Base-by-base conservation (phyloP, 208 protist genomes). In the Leptomonas pyrrhocoris region DNA sequence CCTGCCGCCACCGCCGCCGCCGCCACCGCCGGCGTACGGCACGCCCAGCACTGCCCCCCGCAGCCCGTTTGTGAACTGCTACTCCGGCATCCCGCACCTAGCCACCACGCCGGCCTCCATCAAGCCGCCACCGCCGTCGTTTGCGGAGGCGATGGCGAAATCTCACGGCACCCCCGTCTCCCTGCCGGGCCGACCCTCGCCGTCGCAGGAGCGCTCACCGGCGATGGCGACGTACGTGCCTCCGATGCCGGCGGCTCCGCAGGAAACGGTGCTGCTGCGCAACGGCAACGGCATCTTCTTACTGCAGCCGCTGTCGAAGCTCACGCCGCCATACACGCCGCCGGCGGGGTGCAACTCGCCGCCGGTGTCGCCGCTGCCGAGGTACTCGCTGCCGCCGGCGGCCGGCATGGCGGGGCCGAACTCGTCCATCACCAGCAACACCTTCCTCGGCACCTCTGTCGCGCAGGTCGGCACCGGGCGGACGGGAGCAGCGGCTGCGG, bases 251-350 rank as follows among this genome's bases (percentile, higher is more conserved):
- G 77, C 84, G 4, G 81, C 75, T 2, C 78, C 79, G 53, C 79
- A 80, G 61, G 90, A 95, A 55, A 73, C 81, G 13, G 86, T 95
- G 65, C 65, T 95, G 25, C 74, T 95, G 49, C 87, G 90, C 71
- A 95, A 92, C 68, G 58, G 68, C 36, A 85, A 93, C 64, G 90
- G 90, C n/a, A 81, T 95, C 8, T 95, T 95, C 64, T 60, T 95
- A 21, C 74, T 95, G 67, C 78, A 89, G 42, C 82, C 87, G 4
- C 50, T 83, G 31, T 77, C 79, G 25, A 85, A 88, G 69, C 74
- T 79, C 13, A 85, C 82, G 46, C 86, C 87, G 68, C 86, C 84
- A 50, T 95, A 93, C 83, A 90, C 84, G 9, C 87, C 90, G 23
- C 79, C 43, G 23, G 68, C 56, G 51, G 70, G 68, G 36, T 66